Conservation (phyloP, 2,329 filamentous ascomycete genomes). For the Talaromyces sp. region DNA sequence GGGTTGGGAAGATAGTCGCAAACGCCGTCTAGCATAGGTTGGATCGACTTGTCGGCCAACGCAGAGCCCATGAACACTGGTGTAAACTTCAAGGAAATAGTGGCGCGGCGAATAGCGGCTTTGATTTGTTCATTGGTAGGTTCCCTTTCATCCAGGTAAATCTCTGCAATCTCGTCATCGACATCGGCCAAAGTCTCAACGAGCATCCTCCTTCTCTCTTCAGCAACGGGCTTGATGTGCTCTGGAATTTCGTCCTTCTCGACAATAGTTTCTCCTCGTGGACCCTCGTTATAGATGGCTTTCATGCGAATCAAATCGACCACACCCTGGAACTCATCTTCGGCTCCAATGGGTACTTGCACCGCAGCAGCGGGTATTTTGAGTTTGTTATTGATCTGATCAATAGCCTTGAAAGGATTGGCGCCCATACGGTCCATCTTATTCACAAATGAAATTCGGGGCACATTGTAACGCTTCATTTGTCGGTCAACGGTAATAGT, state of each 20-base stretch:
- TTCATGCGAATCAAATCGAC: slow-evolving; percentile 91
- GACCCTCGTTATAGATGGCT: slow-evolving; percentile 85
- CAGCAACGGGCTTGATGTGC: slow-evolving; percentile 67
- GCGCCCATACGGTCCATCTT: slow-evolving; percentile 99
- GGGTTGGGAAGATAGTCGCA: slow-evolving; percentile 95
- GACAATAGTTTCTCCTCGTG: slow-evolving; percentile 70
- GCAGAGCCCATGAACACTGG: slow-evolving; percentile 97
- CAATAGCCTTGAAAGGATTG: slow-evolving; percentile 95
- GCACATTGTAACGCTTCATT: slow-evolving; percentile 97
- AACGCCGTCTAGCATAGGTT: slow-evolving; percentile 94
- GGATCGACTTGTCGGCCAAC: slow-evolving; percentile 86
- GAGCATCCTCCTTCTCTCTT: slow-evolving; percentile 76
- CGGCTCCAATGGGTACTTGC: slow-evolving; percentile 87
- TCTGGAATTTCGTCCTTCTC: slow-evolving; percentile 75
- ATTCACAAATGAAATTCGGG: slow-evolving; percentile 93
- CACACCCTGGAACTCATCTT: slow-evolving; percentile 88
- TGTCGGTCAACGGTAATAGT: slow-evolving; percentile 97
- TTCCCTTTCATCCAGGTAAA: slow-evolving; percentile 81
- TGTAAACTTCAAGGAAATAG: slow-evolving; percentile 83
- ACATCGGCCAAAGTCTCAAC: slow-evolving; percentile 96
- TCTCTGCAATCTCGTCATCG: slow-evolving; percentile 93
- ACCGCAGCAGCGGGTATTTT: slow-evolving; percentile 88
- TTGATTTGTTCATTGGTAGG: slow-evolving; percentile 81
- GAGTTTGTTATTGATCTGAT: slow-evolving; percentile 95
- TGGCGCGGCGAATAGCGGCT: slow-evolving; percentile 83